A percentile compares a stretch with the other conserved stretches of the same genome.
These are phyloP conservation scores for Akebia trifoliata DNA, from an alignment of 164 flowering plant genomes.

Conservation along the genomic window DNA sequence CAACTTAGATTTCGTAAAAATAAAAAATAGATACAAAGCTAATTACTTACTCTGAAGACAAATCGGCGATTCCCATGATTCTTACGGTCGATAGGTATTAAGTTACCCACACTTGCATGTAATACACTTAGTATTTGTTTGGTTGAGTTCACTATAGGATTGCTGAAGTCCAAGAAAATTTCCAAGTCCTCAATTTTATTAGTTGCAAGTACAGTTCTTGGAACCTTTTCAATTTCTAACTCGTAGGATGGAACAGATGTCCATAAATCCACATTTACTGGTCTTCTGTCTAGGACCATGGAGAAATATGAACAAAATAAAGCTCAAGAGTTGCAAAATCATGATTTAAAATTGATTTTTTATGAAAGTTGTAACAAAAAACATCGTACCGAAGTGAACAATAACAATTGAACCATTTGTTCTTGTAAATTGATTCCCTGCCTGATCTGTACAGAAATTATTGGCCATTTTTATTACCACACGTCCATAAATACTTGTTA, in stretches of 20 bases:
- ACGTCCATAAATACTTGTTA: constrained; percentile 24
- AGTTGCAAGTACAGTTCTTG: constrained; percentile 50
- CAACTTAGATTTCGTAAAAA: neutral
- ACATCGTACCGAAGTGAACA: constrained; percentile 42
- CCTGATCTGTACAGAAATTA: constrained; percentile 44
- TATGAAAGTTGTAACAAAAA: neutral
- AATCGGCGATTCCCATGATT: constrained; percentile 40
- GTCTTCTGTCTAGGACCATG: constrained; percentile 47
- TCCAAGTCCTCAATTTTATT: constrained; percentile 42
- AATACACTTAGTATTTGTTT: constrained; percentile 33
- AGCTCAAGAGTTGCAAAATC: neutral
- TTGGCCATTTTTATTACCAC: constrained; percentile 41
- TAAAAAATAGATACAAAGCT: neutral
- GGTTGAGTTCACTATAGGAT: constrained; percentile 42
- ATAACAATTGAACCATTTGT: constrained; percentile 33
- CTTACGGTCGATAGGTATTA: constrained; percentile 24
- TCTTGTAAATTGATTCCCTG: constrained; percentile 41
- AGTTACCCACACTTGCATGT: constrained; percentile 28
- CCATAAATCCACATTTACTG: constrained; percentile 48
- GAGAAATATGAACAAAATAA: neutral
- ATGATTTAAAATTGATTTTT: neutral
- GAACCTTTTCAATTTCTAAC: constrained; percentile 37
- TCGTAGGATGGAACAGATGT: constrained; percentile 45
- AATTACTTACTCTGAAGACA: constrained; percentile 34
- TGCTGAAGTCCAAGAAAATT: constrained; percentile 50